These are phyloP conservation scores for Mariannaea elegans DNA, from an alignment of 2,329 filamentous ascomycete species.

Conservation along the genomic window DNA sequence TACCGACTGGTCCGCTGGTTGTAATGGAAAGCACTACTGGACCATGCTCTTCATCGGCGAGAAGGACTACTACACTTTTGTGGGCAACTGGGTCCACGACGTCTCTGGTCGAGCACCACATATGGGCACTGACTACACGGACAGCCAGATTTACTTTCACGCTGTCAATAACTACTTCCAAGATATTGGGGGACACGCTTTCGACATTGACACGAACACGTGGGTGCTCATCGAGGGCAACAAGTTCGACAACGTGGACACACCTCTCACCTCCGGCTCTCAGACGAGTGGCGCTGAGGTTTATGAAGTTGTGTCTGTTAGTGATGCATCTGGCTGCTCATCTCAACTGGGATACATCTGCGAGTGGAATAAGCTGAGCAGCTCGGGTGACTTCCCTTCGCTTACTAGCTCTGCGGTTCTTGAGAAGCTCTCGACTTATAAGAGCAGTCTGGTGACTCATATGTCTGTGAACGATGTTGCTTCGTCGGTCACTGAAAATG, in stretches of 20 bases:
- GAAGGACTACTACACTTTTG: slow-evolving; percentile 52
- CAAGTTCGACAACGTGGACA: slow-evolving; percentile 62
- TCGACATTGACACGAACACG: slow-evolving; percentile 56
- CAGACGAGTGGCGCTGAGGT: slow-evolving; percentile 31
- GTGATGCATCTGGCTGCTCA: slow-evolving; percentile 23
- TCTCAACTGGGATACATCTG: background rate
- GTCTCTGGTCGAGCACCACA: slow-evolving; percentile 65
- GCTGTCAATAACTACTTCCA: slow-evolving; percentile 70
- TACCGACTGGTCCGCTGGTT: slow-evolving; percentile 62
- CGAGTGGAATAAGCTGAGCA: slow-evolving; percentile 17
- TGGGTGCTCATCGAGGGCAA: slow-evolving; percentile 64
- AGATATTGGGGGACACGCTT: slow-evolving; percentile 60
- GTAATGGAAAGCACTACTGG: slow-evolving; percentile 68
- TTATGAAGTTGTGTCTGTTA: slow-evolving; percentile 38
- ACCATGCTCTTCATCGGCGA: slow-evolving; percentile 60
- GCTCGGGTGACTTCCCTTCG: slow-evolving; percentile 15
- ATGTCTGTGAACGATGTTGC: slow-evolving; percentile 22
- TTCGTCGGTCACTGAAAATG: slow-evolving; percentile 12
- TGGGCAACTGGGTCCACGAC: slow-evolving; percentile 67
- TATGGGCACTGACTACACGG: slow-evolving; percentile 51
- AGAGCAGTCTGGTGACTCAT: slow-evolving; percentile 18
- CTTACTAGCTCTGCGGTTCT: slow-evolving; percentile 17
- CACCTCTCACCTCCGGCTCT: slow-evolving; percentile 36
- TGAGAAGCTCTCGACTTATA: slow-evolving; percentile 14
- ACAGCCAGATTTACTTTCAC: slow-evolving; percentile 59